Evolutionary conservation across 257 asterid species (phyloP).

Genomic region (Misopates orontium): DNA sequence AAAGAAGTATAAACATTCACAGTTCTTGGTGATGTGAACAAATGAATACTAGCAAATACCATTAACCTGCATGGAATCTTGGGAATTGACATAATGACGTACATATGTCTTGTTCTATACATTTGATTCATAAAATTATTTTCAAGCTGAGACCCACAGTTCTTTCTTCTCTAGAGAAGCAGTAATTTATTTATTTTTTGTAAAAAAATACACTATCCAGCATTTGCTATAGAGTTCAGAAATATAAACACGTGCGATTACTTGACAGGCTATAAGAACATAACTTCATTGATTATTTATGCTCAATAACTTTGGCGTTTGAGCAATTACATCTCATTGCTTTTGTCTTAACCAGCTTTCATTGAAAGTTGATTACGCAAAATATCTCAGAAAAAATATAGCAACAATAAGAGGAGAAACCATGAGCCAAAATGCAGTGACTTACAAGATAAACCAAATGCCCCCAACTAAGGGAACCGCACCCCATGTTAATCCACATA

Average conservation of each 20-base stretch:
- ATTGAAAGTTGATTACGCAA: too few relatives aligned
- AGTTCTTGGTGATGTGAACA: neutral
- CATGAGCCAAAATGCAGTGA: slow-evolving; percentile 12
- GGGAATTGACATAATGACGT: too few relatives aligned
- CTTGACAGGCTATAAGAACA: slow-evolving; percentile 5
- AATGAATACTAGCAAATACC: neutral
- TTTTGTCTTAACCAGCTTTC: too few relatives aligned
- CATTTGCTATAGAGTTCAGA: neutral
- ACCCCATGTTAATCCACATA: slow-evolving; percentile 90
- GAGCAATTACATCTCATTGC: too few relatives aligned
- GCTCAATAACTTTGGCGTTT: neutral
- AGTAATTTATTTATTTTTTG: too few relatives aligned
- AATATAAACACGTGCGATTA: neutral
- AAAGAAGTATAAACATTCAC: neutral
- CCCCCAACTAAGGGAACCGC: slow-evolving; percentile 94
- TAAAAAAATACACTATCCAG: too few relatives aligned
- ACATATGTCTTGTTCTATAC: too few relatives aligned
- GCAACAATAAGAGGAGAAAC: slow-evolving; percentile 15
- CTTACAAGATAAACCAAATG: slow-evolving; percentile 83
- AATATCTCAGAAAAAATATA: slow-evolving; percentile 6
- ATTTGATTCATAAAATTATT: too few relatives aligned
- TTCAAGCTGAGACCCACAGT: too few relatives aligned
- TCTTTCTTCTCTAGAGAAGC: neutral
- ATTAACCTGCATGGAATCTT: too few relatives aligned
- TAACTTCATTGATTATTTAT: neutral